A percentile compares a stretch with the other conserved stretches of the same genome.
Conservation (phyloP, 768 basidiomycete genomes). For the Panaeolus papilionaceus region DNA sequence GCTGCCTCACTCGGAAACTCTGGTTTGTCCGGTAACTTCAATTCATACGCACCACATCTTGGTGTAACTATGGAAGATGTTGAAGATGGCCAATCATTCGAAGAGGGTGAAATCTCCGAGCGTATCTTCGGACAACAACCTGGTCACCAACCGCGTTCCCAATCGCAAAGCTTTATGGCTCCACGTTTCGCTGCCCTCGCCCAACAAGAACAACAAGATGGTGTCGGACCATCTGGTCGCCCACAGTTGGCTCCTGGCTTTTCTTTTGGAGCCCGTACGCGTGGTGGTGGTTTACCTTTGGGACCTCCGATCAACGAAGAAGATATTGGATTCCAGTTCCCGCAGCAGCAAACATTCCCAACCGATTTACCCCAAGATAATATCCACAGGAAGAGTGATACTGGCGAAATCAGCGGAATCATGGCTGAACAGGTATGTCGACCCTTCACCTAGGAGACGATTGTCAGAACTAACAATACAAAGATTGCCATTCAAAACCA, state of each 20-base stretch:
- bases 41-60: conserved; percentile 78
- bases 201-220: conserved; percentile 75
- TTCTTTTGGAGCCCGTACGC: conserved; percentile 82
- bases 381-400: conserved; percentile 63
- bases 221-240: conserved; percentile 75
- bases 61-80: conserved; percentile 86
- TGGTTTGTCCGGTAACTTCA: conserved; percentile 64
- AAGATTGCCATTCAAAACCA: conserved; percentile 91
- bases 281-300: conserved; percentile 53
- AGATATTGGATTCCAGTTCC: conserved; percentile 83
- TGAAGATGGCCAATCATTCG: conserved; percentile 66
- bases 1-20: conserved; percentile 74
- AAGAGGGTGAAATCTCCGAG: conserved; percentile 84
- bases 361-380: conserved; percentile 38
- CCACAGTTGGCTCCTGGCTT: conserved; percentile 92
- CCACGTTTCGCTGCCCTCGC: conserved; percentile 88
- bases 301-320: conserved; percentile 83
- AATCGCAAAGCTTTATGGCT: conserved; percentile 85
- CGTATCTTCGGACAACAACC: conserved; percentile 53
- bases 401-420: conserved; percentile 83
- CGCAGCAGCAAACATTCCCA: conserved; percentile 59
- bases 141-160: conserved; percentile 73
- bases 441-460: conserved; percentile 16
- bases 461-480: neutral
- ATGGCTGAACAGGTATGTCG: conserved; percentile 95